Evolutionary conservation across 257 asterid genomes (phyloP).

Genomic region (Scutellaria baicalensis): DNA sequence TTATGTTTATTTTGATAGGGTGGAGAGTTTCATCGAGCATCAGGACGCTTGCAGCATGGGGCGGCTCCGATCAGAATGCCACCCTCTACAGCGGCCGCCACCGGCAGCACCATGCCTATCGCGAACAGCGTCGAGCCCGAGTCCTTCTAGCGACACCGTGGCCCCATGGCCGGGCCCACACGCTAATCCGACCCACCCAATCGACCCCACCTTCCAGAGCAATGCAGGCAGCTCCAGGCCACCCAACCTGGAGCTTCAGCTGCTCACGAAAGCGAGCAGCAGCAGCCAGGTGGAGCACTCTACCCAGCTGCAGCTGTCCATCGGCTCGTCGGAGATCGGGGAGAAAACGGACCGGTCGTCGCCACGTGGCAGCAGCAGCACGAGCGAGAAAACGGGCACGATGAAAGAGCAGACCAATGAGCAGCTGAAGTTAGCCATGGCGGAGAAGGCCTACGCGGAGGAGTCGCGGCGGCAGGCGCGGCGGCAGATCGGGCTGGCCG

Average conservation of each 20-base stretch:
- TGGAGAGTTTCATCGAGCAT: conserved; percentile 76
- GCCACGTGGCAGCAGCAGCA: conserved; percentile 20
- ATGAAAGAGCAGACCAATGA: conserved; percentile 7
- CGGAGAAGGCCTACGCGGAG: conserved; percentile 68
- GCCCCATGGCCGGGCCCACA: conserved; percentile 10
- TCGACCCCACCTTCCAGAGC: neutral
- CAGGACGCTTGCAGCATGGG: conserved; percentile 56
- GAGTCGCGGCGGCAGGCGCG: conserved; percentile 61
- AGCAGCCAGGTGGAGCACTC: conserved; percentile 8
- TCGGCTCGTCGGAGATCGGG: conserved; percentile 35
- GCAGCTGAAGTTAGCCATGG: conserved; percentile 39
- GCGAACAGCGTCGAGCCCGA: conserved; percentile 50
- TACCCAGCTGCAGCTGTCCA: conserved; percentile 38
- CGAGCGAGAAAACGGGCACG: conserved; percentile 19
- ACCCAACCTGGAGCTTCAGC: conserved; percentile 64
- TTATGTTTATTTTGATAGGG: conserved; percentile 37
- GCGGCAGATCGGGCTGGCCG: conserved; percentile 69
- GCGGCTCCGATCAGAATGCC: conserved; percentile 35
- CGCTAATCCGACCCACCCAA: neutral
- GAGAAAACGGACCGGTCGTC: neutral
- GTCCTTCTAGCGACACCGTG: conserved; percentile 43
- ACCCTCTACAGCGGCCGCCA: conserved; percentile 23
- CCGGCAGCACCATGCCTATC: conserved; percentile 38
- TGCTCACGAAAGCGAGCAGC: conserved; percentile 27
- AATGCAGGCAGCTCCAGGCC: neutral